Conservation (phyloP, 2,329 filamentous ascomycete species). For the Trichophyton equinum region DNA sequence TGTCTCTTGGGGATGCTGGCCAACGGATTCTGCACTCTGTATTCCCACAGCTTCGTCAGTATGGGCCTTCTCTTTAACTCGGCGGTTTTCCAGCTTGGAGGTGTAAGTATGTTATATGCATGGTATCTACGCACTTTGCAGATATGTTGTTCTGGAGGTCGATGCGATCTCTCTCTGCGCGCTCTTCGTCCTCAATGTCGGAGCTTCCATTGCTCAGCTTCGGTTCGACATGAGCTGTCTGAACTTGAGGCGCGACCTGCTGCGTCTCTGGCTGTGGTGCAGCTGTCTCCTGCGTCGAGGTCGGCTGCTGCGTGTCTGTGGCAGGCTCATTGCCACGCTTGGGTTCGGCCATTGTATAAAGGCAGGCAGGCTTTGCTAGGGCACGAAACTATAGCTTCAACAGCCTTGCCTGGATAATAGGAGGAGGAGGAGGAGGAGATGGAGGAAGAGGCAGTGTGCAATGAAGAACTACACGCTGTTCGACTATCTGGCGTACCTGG, state of each 20-base stretch:
- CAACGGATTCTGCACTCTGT: slow-evolving; percentile 37
- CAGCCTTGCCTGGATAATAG: not conserved
- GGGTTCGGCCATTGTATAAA: not conserved
- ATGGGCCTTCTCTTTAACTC: not conserved
- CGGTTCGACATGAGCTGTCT: not conserved
- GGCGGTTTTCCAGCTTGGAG: not conserved
- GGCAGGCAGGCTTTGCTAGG: not conserved
- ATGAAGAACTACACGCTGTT: not conserved
- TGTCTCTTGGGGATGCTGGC: slow-evolving; percentile 28
- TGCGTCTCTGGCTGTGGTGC: not conserved
- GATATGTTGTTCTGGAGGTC: slow-evolving; percentile 21
- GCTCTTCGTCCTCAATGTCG: slow-evolving; percentile 13
- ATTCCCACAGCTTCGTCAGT: not conserved
- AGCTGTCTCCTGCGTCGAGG: too few relatives aligned
- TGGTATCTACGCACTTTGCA: slow-evolving; percentile 18
- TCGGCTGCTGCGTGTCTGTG: not conserved
- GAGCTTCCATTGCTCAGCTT: not conserved
- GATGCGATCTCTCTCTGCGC: slow-evolving; percentile 17
- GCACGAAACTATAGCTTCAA: not conserved
- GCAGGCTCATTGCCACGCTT: not conserved
- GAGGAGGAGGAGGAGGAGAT: not conserved
- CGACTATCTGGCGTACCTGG: not conserved
- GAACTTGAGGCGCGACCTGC: not conserved
- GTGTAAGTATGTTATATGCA: not conserved
- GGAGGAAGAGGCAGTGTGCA: not conserved